phyloP scores from a whole-genome alignment of 2,329 filamentous ascomycete genomes.

The Pyrenophora teres region DNA sequence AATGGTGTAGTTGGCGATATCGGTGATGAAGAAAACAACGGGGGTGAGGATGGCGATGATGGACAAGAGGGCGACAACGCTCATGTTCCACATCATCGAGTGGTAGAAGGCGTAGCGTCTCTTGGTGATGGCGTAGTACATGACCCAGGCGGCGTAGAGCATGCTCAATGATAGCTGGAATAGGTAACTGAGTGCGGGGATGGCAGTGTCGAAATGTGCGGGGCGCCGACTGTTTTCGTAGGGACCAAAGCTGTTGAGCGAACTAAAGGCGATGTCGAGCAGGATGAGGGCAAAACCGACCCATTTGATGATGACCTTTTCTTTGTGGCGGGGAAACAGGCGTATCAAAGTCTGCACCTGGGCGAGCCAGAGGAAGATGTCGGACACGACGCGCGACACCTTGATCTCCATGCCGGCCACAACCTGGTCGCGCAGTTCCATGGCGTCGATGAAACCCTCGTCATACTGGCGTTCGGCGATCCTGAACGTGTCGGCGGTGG shows the following conservation, averaged over 20 bases:
- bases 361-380: slow-evolving; percentile 95
- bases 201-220: slow-evolving; percentile 80
- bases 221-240: slow-evolving; percentile 64
- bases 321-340: slow-evolving; percentile 91
- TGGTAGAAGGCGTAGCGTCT: slow-evolving; percentile 90
- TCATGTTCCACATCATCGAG: slow-evolving; percentile 86
- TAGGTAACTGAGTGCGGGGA: slow-evolving; percentile 87
- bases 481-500: slow-evolving; percentile 86
- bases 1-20: slow-evolving; percentile 83
- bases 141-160: slow-evolving; percentile 89
- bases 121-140: slow-evolving; percentile 92
- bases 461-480: slow-evolving; percentile 83
- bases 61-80: slow-evolving; percentile 77
- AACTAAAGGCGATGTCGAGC: slow-evolving; percentile 87
- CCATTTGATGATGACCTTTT: slow-evolving; percentile 99
- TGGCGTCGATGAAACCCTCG: slow-evolving; percentile 78
- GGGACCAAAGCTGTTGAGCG: slow-evolving; percentile 80
- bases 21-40: slow-evolving; percentile 89
- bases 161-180: slow-evolving; percentile 87
- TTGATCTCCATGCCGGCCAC: slow-evolving; percentile 85
- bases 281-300: slow-evolving; percentile 92
- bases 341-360: slow-evolving; percentile 97
- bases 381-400: slow-evolving; percentile 88
- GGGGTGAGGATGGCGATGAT: slow-evolving; percentile 83
- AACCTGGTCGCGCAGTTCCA: slow-evolving; percentile 74